Conservation (phyloP, 2,329 filamentous ascomycete genomes). For the Hypoxylon sp. region DNA sequence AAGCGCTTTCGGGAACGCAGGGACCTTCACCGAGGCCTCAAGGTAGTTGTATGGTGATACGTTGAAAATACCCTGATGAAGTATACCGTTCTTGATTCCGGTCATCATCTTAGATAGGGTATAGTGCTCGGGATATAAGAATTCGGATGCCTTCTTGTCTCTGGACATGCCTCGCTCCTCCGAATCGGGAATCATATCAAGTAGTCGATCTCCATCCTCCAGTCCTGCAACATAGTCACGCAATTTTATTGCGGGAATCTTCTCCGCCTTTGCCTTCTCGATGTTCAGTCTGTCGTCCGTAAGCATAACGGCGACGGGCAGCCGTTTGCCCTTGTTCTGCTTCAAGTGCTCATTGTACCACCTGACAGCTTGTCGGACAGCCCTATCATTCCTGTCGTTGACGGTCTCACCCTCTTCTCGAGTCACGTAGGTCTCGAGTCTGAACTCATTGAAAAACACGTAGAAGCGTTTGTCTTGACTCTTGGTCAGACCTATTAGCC, state of each 20-base stretch:
- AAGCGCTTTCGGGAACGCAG: conserved; percentile 89
- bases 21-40: conserved; percentile 90
- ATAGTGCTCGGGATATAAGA: conserved; percentile 91
- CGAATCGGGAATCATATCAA: conserved; percentile 92
- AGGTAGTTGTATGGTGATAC: conserved; percentile 98
- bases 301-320: conserved; percentile 89
- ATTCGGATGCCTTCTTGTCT: conserved; percentile 73
- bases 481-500: conserved; percentile 88
- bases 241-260: conserved; percentile 76
- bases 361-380: conserved; percentile 84
- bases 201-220: conserved; percentile 83
- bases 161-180: conserved; percentile 75
- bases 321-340: conserved; percentile 69
- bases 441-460: conserved; percentile 99
- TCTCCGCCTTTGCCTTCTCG: conserved; percentile 81
- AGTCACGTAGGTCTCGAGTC: conserved; percentile 87
- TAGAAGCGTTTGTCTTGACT: conserved; percentile 98
- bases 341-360: conserved; percentile 92
- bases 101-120: conserved; percentile 94
- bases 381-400: conserved; percentile 96
- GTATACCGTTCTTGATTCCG: conserved; percentile 85
- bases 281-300: conserved; percentile 93
- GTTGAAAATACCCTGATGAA: conserved; percentile 96
- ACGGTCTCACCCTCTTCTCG: conserved; percentile 84
- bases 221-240: conserved; percentile 85